These are phyloP conservation scores for Lathyrus sativus DNA, from an alignment of 306 rosid species.

Conservation along the genomic window DNA sequence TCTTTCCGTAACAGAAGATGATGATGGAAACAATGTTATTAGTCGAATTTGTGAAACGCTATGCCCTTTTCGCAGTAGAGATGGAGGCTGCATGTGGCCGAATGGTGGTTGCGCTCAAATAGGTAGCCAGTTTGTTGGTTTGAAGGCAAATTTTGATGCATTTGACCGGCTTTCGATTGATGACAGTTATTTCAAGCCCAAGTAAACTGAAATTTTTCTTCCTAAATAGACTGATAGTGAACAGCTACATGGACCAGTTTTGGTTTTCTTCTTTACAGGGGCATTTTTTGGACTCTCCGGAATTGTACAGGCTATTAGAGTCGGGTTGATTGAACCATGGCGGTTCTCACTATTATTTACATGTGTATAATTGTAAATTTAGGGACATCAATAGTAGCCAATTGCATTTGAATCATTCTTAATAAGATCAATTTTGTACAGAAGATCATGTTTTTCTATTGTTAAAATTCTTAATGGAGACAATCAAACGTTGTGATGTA, in stretches of 20 bases:
- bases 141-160: conserved; percentile 93
- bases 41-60: conserved; percentile 68
- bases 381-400: conserved; percentile 29
- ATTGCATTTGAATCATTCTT: conserved; percentile 36
- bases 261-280: conserved; percentile 38
- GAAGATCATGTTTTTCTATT: neutral
- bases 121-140: conserved; percentile 83
- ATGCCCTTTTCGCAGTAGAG: conserved; percentile 71
- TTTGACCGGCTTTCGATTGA: conserved; percentile 76
- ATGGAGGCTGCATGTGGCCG: conserved; percentile 92
- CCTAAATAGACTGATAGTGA: conserved; percentile 1
- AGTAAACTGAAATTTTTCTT: conserved; percentile 40
- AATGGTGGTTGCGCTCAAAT: conserved; percentile 83
- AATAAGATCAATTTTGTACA: conserved; percentile 50
- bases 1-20: conserved; percentile 57
- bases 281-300: conserved; percentile 51
- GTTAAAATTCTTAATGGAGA: conserved; percentile 18
- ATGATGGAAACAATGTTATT: conserved; percentile 45
- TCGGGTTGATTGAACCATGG: conserved; percentile 38
- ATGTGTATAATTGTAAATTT: conserved; percentile 34
- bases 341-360: conserved; percentile 28
- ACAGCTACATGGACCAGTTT: conserved; percentile 34
- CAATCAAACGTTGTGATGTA: neutral
- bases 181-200: conserved; percentile 77
- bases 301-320: conserved; percentile 59